Base-by-base conservation (phyloP, 768 basidiomycete species). In the Mrakia gelida region DNA sequence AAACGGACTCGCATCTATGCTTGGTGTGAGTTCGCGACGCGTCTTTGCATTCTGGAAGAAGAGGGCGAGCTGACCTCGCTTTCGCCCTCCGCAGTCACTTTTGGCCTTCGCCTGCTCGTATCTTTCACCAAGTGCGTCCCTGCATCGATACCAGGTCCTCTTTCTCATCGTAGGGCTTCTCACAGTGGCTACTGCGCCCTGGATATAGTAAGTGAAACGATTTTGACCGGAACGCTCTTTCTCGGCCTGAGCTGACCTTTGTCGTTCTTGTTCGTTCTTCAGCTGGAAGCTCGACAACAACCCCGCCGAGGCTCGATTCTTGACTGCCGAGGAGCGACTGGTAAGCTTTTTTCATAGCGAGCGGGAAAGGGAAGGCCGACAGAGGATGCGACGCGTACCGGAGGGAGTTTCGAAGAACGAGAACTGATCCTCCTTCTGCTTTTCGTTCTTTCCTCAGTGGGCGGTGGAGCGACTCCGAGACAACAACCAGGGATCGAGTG, bases 81-180 rank as follows among this genome's bases (percentile, higher is more conserved):
- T 38, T 38, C n/a, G n/a, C n/a, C n/a, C n/a, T n/a, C n/a, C n/a
- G n/a, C n/a, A n/a, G n/a, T 87, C 87, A 3, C 82, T 88, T 7
- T 65, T 88, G 28, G 81, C 87, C 1, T 88, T 83, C 79, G 86
- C 85, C 26, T 82, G 86, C 0, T 86, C 86, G 3, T 86, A 86
- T 78, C 86, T 87, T 67, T 78, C 83, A 30, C 84, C 85, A 28
- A 41, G 21, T 30, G 76, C 80, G 0, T 52, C 26, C 11, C 81
- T 87, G 1, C 80, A 83, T 62, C 82, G 86, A 7, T 88, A 87
- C 79, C 87, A 83, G 84, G 83, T 83, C 32, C 87, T 88, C 54
- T 88, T 88, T 82, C 80, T 88, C 6, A 86, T 87, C 81, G 86
- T 86, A 61, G 88, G 87, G 13, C 79, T 85, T 0, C 78, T 87